A percentile compares a stretch with the other conserved stretches of the same genome.
Conservation (phyloP, 2,329 filamentous ascomycete species). For the Boeremia lycopersici region DNA sequence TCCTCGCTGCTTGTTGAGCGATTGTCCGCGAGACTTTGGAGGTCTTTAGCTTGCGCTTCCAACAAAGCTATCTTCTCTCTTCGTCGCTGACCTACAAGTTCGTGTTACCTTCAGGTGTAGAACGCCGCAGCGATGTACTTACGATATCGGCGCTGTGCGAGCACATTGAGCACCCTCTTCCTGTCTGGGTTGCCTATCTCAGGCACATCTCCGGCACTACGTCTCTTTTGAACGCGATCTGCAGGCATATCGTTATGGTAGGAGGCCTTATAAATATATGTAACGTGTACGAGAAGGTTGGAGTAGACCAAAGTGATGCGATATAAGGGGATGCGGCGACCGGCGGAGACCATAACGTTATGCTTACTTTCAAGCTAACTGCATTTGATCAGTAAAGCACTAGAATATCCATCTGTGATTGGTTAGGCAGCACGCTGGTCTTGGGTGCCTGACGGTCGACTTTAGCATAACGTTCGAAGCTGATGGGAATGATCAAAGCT, state of each 20-base stretch:
- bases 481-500: not conserved
- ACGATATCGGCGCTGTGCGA: constrained; percentile 43
- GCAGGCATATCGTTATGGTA: constrained; percentile 32
- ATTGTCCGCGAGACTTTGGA: not conserved
- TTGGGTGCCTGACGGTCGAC: not conserved
- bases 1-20: not conserved
- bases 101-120: not conserved
- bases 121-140: constrained; percentile 1
- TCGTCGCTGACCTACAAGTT: constrained; percentile 29
- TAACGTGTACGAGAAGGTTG: not conserved
- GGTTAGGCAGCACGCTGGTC: not conserved
- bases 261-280: constrained; percentile 15
- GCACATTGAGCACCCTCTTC: constrained; percentile 39
- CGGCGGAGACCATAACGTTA: constrained; percentile 35
- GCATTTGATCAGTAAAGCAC: not conserved
- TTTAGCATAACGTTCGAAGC: not conserved
- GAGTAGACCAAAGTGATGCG: not conserved
- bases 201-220: constrained; percentile 29
- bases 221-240: constrained; percentile 26
- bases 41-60: constrained; percentile 28
- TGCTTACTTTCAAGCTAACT: constrained; percentile 15
- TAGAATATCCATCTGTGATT: not conserved
- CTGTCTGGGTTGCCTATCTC: constrained; percentile 35
- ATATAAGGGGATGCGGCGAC: constrained; percentile 12
- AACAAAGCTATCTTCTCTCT: constrained; percentile 34